Conservation (phyloP, 345 rosid species). For the Acer negundo region DNA sequence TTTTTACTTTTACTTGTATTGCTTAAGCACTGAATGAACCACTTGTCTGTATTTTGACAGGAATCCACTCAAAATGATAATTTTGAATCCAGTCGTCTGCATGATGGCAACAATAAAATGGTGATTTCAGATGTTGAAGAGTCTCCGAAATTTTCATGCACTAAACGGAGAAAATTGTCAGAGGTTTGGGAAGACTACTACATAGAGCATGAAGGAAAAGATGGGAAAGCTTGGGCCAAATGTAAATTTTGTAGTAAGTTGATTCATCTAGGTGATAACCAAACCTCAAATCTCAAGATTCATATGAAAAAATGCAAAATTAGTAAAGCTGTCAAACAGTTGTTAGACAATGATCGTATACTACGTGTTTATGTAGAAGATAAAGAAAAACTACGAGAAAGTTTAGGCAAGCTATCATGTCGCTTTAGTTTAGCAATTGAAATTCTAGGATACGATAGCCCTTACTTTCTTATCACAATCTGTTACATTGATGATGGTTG, state of each 20-base stretch:
- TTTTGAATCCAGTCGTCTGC: neutral
- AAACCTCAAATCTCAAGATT: neutral
- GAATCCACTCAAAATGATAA: neutral
- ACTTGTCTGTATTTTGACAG: neutral
- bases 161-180: neutral
- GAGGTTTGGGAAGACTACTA: neutral
- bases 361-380: too few species aligned
- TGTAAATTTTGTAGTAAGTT: constrained; percentile 2
- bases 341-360: too few species aligned
- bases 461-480: neutral
- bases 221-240: neutral
- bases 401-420: neutral
- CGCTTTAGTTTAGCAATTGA: neutral
- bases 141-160: neutral
- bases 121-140: neutral
- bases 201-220: neutral
- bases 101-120: neutral
- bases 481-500: neutral
- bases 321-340: too few species aligned
- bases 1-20: too few species aligned
- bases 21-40: too few species aligned
- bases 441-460: neutral
- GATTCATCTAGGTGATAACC: neutral
- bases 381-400: neutral
- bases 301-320: too few species aligned